phyloP scores from a whole-genome alignment of 2,329 filamentous ascomycete genomes.

The Blumeria graminis region DNA sequence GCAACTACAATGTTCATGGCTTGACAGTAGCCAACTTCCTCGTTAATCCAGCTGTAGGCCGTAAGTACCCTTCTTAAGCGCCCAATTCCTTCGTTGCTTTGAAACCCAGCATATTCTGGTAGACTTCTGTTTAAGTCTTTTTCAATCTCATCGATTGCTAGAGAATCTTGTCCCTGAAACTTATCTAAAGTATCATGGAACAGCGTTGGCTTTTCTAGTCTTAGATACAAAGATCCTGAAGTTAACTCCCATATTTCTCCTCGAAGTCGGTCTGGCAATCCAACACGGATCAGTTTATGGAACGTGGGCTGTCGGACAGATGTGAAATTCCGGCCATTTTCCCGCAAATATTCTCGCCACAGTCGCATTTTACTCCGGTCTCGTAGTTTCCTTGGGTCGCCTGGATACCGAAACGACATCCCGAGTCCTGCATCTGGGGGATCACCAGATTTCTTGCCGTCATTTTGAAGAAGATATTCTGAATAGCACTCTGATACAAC shows the following conservation, averaged over 20 bases:
- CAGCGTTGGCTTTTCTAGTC: constrained; percentile 62
- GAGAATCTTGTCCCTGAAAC: constrained; percentile 62
- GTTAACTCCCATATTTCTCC: constrained; percentile 93
- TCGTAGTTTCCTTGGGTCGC: constrained; percentile 77
- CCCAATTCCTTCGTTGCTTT: constrained; percentile 85
- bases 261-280: constrained; percentile 72
- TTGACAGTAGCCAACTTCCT: constrained; percentile 92
- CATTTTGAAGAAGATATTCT: constrained; percentile 48
- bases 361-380: constrained; percentile 93
- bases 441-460: constrained; percentile 34
- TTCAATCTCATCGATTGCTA: constrained; percentile 97
- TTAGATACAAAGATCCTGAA: constrained; percentile 71
- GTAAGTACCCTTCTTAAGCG: constrained; percentile 75
- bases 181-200: constrained; percentile 69
- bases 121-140: constrained; percentile 93
- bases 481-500: constrained; percentile 78
- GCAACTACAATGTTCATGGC: constrained; percentile 99
- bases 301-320: constrained; percentile 90
- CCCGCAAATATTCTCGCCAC: constrained; percentile 88
- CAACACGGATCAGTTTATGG: constrained; percentile 89
- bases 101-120: constrained; percentile 91
- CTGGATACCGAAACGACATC: constrained; percentile 81
- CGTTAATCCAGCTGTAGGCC: constrained; percentile 91
- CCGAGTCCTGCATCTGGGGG: constrained; percentile 85
- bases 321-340: constrained; percentile 83